Conservation (phyloP, 805 yeast species). For the Hanseniaspora valbyensis region DNA sequence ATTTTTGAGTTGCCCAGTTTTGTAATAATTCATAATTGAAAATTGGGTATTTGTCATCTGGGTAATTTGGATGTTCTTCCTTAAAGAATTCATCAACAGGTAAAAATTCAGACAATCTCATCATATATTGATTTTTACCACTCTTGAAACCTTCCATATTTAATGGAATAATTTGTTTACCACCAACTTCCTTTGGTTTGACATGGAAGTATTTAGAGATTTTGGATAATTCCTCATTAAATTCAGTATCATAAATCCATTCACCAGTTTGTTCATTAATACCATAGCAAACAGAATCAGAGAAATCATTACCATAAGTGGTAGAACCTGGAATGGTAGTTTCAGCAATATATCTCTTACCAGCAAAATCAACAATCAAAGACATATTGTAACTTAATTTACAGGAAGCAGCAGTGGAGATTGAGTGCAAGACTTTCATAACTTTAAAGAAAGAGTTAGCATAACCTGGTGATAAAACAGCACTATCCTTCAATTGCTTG, state of each 20-base stretch:
- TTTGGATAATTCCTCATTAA: conserved; percentile 44
- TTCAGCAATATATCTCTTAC: conserved; percentile 80
- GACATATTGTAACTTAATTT: conserved; percentile 51
- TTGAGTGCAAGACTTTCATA: conserved; percentile 11
- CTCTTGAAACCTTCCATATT: conserved; percentile 76
- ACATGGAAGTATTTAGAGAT: conserved; percentile 70
- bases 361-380: conserved; percentile 80
- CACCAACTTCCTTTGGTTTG: conserved; percentile 49
- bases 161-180: conserved; percentile 33
- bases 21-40: conserved; percentile 75
- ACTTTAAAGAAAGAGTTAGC: conserved; percentile 9
- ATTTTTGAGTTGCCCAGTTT: conserved; percentile 73
- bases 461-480: conserved; percentile 4
- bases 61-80: conserved; percentile 34
- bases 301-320: not conserved
- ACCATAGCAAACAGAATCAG: conserved; percentile 29
- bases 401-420: conserved; percentile 2
- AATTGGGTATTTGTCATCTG: conserved; percentile 59
- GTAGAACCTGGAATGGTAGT: conserved; percentile 81
- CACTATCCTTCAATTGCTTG: conserved; percentile 5
- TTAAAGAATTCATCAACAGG: conserved; percentile 75
- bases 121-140: conserved; percentile 72
- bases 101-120: conserved; percentile 75
- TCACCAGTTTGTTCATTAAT: conserved; percentile 61
- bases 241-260: conserved; percentile 38